Percentiles rank a stretch among this genome's conserved stretches.
These are phyloP conservation scores for Talaromyces verruculosus DNA, from an alignment of 2,329 filamentous ascomycete species.

Conservation along the genomic window DNA sequence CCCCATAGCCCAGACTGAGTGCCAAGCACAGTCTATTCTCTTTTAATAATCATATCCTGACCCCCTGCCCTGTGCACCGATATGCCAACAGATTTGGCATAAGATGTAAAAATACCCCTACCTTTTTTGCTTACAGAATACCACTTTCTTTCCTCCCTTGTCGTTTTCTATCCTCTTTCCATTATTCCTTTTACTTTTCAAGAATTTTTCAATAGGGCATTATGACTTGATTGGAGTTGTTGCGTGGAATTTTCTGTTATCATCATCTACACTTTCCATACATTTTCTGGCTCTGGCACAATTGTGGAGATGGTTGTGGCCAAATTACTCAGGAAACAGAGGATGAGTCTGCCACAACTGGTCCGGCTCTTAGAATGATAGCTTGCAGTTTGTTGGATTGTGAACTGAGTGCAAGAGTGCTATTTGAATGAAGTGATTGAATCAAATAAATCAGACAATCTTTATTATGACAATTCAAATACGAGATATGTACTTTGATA, in stretches of 20 bases:
- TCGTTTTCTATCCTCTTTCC: conserved; percentile 3
- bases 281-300: conserved; percentile 7
- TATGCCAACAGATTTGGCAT: conserved; percentile 14
- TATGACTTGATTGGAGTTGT: conserved; percentile 17
- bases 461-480: background rate
- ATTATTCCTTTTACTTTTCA: background rate
- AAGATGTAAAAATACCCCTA: conserved; percentile 23
- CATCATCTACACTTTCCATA: conserved; percentile 6
- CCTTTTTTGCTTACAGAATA: conserved; percentile 9
- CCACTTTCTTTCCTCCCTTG: conserved; percentile 9
- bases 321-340: background rate
- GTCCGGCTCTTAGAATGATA: conserved; percentile 1
- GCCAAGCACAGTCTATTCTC: conserved; percentile 3
- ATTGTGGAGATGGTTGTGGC: background rate
- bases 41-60: conserved; percentile 19
- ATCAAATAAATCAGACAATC: background rate
- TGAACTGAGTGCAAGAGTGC: background rate
- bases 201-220: conserved; percentile 10
- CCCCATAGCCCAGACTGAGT: conserved; percentile 10
- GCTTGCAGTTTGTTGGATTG: background rate
- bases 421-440: background rate
- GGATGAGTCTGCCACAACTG: background rate
- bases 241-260: conserved; percentile 2
- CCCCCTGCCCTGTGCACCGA: conserved; percentile 4
- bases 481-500: background rate